These are phyloP conservation scores for Pythium volutum DNA, from an alignment of 352 stramenopile genomes.

Conservation along the genomic window DNA sequence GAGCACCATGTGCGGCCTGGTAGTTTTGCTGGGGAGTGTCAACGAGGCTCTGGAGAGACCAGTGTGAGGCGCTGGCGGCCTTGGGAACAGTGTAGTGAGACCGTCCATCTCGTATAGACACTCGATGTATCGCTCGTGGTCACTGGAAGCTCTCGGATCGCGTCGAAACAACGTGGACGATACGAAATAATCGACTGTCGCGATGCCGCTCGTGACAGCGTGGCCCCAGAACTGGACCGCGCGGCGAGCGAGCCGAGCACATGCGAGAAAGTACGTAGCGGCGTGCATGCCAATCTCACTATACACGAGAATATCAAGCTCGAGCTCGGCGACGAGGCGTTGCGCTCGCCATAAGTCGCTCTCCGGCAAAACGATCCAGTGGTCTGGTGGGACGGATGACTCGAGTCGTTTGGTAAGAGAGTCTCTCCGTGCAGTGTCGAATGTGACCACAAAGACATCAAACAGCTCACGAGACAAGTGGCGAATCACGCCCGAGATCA, in stretches of 20 bases:
- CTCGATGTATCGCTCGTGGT: conserved; percentile 36
- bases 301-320: conserved; percentile 64
- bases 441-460: conserved; percentile 31
- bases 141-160: neutral
- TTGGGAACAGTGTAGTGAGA: conserved; percentile 46
- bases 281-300: conserved; percentile 61
- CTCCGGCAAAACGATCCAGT: conserved; percentile 16
- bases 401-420: conserved; percentile 20
- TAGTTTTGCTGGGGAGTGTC: conserved; percentile 7
- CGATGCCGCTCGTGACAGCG: conserved; percentile 50
- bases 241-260: conserved; percentile 40
- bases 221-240: conserved; percentile 60
- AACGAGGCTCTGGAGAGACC: conserved; percentile 13
- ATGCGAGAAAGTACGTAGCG: conserved; percentile 56
- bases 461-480: conserved; percentile 24
- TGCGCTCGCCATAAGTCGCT: conserved; percentile 29
- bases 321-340: conserved; percentile 27
- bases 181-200: conserved; percentile 60
- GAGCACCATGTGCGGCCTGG: conserved; percentile 38
- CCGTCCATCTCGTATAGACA: conserved; percentile 56
- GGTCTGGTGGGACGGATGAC: neutral
- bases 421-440: conserved; percentile 16
- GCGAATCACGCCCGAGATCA: conserved; percentile 44
- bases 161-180: conserved; percentile 43
- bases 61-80: conserved; percentile 10